Percentiles rank a stretch among this genome's conserved stretches.
Conservation (phyloP, 352 stramenopile species). For the Thalassiosira livingstoniorum region DNA sequence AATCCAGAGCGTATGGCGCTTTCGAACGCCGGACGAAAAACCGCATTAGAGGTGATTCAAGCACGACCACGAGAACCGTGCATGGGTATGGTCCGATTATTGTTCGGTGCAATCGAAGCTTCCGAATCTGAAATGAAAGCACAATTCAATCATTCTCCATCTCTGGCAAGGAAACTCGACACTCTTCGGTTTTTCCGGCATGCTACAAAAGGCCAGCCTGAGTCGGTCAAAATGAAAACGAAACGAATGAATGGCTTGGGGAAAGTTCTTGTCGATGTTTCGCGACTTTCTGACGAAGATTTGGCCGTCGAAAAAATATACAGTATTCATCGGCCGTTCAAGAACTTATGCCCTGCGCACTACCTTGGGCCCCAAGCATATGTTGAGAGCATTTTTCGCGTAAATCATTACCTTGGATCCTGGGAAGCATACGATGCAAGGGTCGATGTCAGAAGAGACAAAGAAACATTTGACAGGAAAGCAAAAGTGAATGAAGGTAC, state of each 20-base stretch:
- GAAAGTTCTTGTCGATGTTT: not conserved
- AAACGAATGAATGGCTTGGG: not conserved
- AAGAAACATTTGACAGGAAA: conserved; percentile 6
- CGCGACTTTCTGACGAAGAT: not conserved
- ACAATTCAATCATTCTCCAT: not conserved
- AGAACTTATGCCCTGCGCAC: not conserved
- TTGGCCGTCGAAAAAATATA: not conserved
- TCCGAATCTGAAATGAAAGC: not conserved
- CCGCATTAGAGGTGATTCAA: not conserved
- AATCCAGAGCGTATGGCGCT: not conserved
- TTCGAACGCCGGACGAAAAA: not conserved
- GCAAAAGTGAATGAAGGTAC: conserved; percentile 30
- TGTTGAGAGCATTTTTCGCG: conserved; percentile 3
- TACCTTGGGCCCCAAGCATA: not conserved
- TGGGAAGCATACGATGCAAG: conserved; percentile 58
- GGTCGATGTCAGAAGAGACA: conserved; percentile 54
- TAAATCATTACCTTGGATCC: conserved; percentile 70
- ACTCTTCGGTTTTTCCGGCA: not conserved
- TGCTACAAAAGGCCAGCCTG: not conserved
- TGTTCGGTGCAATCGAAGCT: not conserved
- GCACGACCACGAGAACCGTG: not conserved
- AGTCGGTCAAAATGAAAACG: too few species aligned
- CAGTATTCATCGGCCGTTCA: not conserved
- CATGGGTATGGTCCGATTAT: not conserved
- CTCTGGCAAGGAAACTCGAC: not conserved